These are phyloP conservation scores for Symbiotaphrina buchneri DNA, from an alignment of 495 filamentous ascomycete species.

Conservation along the genomic window DNA sequence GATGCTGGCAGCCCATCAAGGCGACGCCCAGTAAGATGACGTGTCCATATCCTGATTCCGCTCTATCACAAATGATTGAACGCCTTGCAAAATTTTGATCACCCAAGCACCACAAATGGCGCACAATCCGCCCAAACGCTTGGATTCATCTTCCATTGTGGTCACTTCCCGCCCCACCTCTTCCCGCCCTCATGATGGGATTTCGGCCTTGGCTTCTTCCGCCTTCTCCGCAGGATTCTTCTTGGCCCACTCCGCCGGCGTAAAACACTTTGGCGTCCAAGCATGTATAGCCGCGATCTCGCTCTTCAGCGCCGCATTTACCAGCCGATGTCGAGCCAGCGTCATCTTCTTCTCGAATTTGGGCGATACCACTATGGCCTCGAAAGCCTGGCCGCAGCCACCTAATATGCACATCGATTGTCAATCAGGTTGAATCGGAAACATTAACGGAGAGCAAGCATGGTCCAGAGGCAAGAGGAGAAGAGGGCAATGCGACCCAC, in stretches of 20 bases:
- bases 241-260: slow-evolving; percentile 79
- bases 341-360: slow-evolving; percentile 71
- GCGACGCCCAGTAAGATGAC: too few species aligned
- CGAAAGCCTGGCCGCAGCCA: slow-evolving; percentile 90
- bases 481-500: slow-evolving; percentile 22
- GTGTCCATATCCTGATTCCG: too few species aligned
- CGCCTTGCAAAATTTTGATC: too few species aligned
- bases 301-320: slow-evolving; percentile 69
- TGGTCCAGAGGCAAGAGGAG: neutral
- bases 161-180: too few species aligned
- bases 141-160: too few species aligned
- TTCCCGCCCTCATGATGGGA: too few species aligned
- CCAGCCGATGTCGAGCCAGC: slow-evolving; percentile 70
- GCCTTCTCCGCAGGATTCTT: slow-evolving; percentile 18
- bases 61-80: too few species aligned
- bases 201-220: too few species aligned
- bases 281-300: slow-evolving; percentile 93
- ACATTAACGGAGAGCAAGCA: slow-evolving; percentile 2
- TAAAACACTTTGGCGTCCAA: slow-evolving; percentile 96
- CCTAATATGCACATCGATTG: slow-evolving; percentile 21
- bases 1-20: too few species aligned
- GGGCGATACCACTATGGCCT: slow-evolving; percentile 74
- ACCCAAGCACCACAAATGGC: too few species aligned
- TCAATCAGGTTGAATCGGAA: slow-evolving; percentile 1
- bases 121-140: too few species aligned